Percentiles rank a stretch among this genome's conserved stretches.
Conservation (phyloP, 2,329 filamentous ascomycete genomes). For the Epichloe glyceriae region DNA sequence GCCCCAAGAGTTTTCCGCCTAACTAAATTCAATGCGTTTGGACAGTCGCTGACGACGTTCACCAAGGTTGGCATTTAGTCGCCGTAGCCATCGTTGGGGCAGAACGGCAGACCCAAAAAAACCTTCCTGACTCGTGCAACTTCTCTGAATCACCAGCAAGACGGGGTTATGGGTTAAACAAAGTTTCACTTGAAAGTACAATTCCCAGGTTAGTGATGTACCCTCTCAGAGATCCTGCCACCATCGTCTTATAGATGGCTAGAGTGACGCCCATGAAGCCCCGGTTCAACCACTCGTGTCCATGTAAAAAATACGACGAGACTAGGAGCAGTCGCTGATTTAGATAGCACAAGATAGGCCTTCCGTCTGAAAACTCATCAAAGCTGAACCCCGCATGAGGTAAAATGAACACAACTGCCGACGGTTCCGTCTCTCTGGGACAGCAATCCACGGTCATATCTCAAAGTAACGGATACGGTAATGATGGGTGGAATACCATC, state of each 20-base stretch:
- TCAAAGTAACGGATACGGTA: constrained; percentile 20
- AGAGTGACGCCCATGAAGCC: not conserved
- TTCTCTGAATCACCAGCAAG: not conserved
- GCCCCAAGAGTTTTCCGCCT: too few species aligned
- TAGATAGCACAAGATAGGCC: not conserved
- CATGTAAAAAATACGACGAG: not conserved
- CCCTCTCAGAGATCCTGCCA: not conserved
- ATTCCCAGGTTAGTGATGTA: not conserved
- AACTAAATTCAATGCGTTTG: too few species aligned
- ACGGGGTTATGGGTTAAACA: constrained; percentile 1
- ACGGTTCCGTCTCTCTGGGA: constrained; percentile 19
- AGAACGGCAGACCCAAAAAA: not conserved
- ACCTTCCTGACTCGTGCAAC: not conserved
- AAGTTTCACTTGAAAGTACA: not conserved
- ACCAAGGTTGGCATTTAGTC: not conserved
- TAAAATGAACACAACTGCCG: constrained; percentile 22
- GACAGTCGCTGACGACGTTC: not conserved
- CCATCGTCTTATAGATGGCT: not conserved
- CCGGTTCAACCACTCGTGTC: not conserved
- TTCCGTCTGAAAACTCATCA: not conserved
- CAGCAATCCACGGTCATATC: constrained; percentile 18
- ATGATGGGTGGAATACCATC: constrained; percentile 43
- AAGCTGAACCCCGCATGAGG: constrained; percentile 4
- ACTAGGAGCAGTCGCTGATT: not conserved
- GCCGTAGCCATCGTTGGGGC: not conserved